Percentiles rank a stretch among this genome's conserved stretches.
Conservation (phyloP, 129 eudicot genomes). For the Gnaphalium uliginosum region DNA sequence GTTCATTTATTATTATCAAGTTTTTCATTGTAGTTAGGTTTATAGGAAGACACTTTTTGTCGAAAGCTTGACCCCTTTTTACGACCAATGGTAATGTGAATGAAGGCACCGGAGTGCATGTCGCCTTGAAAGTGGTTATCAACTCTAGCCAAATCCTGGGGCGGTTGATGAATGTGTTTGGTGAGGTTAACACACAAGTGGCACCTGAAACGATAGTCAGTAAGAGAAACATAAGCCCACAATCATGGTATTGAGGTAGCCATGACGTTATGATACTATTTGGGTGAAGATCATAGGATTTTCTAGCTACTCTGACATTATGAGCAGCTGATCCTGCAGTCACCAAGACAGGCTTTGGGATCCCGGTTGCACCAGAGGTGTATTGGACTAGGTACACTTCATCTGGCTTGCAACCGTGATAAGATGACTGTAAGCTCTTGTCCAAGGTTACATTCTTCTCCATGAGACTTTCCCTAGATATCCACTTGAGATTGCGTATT, state of each 20-base stretch:
- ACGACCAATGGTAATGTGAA: conserved; percentile 73
- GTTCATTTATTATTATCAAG: conserved; percentile 76
- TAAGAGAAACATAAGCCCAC: conserved; percentile 79
- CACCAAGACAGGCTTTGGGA: conserved; percentile 75
- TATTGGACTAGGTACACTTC: conserved; percentile 73
- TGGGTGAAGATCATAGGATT: conserved; percentile 64
- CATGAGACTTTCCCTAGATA: conserved; percentile 42
- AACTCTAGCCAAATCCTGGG: conserved; percentile 88
- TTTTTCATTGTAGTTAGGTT: conserved; percentile 57
- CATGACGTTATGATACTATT: conserved; percentile 66
- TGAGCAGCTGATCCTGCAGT: conserved; percentile 89
- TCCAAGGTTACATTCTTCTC: conserved; percentile 10
- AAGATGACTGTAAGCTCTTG: conserved; percentile 26
- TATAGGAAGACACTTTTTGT: conserved; percentile 34
- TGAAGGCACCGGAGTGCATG: conserved; percentile 81
- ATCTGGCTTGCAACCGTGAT: conserved; percentile 54
- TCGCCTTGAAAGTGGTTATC: conserved; percentile 63
- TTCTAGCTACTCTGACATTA: conserved; percentile 69
- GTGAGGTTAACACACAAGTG: conserved; percentile 68
- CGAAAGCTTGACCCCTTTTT: conserved; percentile 52
- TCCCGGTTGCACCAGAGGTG: conserved; percentile 82
- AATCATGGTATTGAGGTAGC: conserved; percentile 91
- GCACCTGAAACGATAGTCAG: conserved; percentile 75
- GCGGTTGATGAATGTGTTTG: conserved; percentile 55
- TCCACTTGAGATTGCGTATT: conserved; percentile 43